Evolutionary conservation across 257 asterid species (phyloP), one percentile per base, ranked within the genome.

Genomic region (Forsythia suspensa): DNA sequence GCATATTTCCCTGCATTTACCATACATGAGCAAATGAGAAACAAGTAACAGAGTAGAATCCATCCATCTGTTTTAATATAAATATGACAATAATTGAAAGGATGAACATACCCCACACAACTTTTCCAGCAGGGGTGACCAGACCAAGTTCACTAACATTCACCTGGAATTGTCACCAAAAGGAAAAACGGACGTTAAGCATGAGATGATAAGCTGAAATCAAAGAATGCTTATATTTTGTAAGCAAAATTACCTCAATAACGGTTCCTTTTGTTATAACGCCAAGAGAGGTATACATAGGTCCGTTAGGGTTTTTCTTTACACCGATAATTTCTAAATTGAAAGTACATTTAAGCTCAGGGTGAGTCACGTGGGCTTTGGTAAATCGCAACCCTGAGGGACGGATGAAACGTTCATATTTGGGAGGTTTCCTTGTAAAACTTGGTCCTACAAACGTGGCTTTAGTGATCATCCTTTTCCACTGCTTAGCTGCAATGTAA

Each of bases 391-490:
- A 78, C 48, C 99, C 98, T 5, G 88, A 44, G 18, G 99, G 99
- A 48, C 97, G 97, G 52, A 95, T 92, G 80, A 93, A 95, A 15
- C 99, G 97, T 87, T 95, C 99, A 42, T 95, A 95, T 74, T 95
- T 95, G 2, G 99, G 98, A 78, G 99, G 99, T 80, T 95, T 95
- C 82, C 99, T 93, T 2, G 98, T 95, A 81, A 95, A 95, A 74
- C 92, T 89, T 51, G 92, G 96, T 63, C 99, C 99, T 1, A 95
- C 97, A 66, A 95, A 95, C 9, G 98, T 95, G 37, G 96, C 98
- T 81, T 95, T 93, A 20, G 99, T 96, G 85, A 96, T 88, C 99
- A 96, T 96, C 84, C 99, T 93, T 92, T 96, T 96, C 99, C 98
- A 96, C 80, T 96, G 99, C 85, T 95, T 95, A 73, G 98, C 99